A percentile compares a stretch with the other conserved stretches of the same genome.
Evolutionary conservation across 1,284 basidiomycete species (phyloP).

Genomic region (Caloboletus inedulis): DNA sequence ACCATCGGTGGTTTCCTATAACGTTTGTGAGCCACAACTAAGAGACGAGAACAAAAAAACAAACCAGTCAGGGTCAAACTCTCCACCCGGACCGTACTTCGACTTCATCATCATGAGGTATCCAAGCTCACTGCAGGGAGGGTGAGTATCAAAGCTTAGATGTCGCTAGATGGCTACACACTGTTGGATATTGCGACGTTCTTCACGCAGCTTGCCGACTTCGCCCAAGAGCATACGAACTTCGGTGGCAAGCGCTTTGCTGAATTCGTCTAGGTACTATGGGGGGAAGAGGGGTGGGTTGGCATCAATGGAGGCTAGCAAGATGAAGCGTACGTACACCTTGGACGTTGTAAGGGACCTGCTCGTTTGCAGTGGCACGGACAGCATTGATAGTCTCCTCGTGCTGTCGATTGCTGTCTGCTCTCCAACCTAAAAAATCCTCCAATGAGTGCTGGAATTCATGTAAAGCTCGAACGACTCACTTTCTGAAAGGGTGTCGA

Average conservation of each 20-base stretch:
- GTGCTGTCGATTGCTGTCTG: constrained; percentile 59
- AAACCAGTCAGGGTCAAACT: constrained; percentile 71
- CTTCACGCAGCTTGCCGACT: constrained; percentile 73
- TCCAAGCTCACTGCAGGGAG: constrained; percentile 57
- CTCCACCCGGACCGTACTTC: constrained; percentile 72
- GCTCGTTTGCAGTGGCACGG: constrained; percentile 61
- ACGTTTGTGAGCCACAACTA: constrained; percentile 1
- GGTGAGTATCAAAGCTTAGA: constrained; percentile 7
- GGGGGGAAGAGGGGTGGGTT: not conserved
- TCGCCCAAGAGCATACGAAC: constrained; percentile 73
- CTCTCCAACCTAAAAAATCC: constrained; percentile 50
- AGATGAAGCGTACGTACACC: constrained; percentile 40
- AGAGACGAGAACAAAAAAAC: constrained; percentile 12
- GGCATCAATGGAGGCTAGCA: not conserved
- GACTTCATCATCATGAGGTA: constrained; percentile 61
- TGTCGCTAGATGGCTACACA: constrained; percentile 38
- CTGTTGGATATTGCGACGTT: constrained; percentile 68
- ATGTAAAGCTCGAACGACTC: constrained; percentile 21
- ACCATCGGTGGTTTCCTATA: constrained; percentile 47
- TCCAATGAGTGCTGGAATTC: constrained; percentile 7
- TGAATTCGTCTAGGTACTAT: constrained; percentile 77
- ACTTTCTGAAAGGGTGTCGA: constrained; percentile 55
- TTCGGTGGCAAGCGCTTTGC: constrained; percentile 72
- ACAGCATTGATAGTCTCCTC: constrained; percentile 61
- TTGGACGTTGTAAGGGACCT: constrained; percentile 75